A percentile compares a stretch with the other conserved stretches of the same genome.
Evolutionary conservation across 352 stramenopile species (phyloP).

Genomic region (Globisporangium paroecandrum): DNA sequence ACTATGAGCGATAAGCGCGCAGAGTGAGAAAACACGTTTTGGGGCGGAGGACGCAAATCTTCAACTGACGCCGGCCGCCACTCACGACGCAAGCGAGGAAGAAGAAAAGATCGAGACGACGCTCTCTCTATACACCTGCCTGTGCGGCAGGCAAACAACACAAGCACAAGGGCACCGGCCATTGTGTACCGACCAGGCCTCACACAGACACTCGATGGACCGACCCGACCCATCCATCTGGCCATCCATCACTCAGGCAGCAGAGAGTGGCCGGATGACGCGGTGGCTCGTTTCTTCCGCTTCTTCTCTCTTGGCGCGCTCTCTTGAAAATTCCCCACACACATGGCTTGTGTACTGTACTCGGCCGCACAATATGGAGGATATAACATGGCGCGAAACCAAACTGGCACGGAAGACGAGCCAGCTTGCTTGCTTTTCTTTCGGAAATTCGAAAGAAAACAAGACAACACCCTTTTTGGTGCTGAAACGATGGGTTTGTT

Average conservation of each 20-base stretch:
- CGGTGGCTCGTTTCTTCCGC: slow-evolving; percentile 5
- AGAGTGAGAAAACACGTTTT: slow-evolving; percentile 13
- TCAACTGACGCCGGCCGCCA: slow-evolving; percentile 39
- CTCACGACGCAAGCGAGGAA: neutral
- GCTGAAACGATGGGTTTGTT: neutral
- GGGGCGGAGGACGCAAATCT: slow-evolving; percentile 42
- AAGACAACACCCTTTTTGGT: neutral
- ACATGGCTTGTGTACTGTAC: neutral
- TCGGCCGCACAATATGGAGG: neutral
- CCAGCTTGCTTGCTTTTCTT: neutral
- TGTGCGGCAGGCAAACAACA: neutral
- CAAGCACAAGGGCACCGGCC: neutral
- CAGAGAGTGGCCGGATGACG: slow-evolving; percentile 1
- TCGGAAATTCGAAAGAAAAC: neutral
- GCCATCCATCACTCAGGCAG: neutral
- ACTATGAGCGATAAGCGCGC: neutral
- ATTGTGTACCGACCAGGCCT: neutral
- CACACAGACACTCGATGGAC: neutral
- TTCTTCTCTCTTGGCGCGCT: neutral
- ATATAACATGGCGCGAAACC: neutral
- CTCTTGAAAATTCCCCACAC: slow-evolving; percentile 8
- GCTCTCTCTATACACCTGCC: slow-evolving; percentile 1
- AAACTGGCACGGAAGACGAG: slow-evolving; percentile 5
- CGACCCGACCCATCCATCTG: neutral
- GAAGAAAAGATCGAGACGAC: slow-evolving; percentile 8